Evolutionary conservation across 2,329 filamentous ascomycete species (phyloP).

Genomic region (Zymoseptoria passerinii): DNA sequence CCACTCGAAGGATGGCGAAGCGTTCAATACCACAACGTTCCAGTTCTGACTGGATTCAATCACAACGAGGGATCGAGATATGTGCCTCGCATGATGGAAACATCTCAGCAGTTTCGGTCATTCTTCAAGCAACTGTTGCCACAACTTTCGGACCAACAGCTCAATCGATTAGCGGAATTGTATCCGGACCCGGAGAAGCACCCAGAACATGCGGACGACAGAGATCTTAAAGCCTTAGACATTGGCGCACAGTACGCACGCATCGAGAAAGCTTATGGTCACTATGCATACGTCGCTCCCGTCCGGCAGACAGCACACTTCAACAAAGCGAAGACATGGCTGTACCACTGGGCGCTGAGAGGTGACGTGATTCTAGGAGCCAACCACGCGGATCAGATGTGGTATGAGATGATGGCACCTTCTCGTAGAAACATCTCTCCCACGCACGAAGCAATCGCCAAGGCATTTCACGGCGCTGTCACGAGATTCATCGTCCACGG

Average conservation of each 20-base stretch:
- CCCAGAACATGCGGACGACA: background rate
- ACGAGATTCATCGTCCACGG: background rate
- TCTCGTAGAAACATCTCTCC: background rate
- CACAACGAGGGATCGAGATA: background rate
- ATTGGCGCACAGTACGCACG: slow-evolving; percentile 28
- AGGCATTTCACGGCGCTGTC: background rate
- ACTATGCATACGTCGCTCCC: slow-evolving; percentile 50
- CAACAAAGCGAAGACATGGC: background rate
- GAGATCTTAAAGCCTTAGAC: background rate
- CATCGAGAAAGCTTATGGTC: slow-evolving; percentile 51
- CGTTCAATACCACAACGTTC: background rate
- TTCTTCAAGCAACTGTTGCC: background rate
- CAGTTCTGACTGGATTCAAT: background rate
- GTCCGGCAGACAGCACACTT: background rate
- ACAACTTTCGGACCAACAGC: background rate
- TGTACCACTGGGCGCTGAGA: background rate
- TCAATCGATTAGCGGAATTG: background rate
- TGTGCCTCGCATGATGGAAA: background rate
- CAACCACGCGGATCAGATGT: background rate
- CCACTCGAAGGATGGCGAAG: background rate
- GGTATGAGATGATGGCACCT: background rate
- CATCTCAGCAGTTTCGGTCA: background rate
- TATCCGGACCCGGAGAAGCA: background rate
- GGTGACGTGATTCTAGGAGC: background rate
- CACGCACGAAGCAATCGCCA: background rate